Evolutionary conservation across 108 stramenopile species (phyloP).

Genomic region (Pseudonitzschia multiseries): DNA sequence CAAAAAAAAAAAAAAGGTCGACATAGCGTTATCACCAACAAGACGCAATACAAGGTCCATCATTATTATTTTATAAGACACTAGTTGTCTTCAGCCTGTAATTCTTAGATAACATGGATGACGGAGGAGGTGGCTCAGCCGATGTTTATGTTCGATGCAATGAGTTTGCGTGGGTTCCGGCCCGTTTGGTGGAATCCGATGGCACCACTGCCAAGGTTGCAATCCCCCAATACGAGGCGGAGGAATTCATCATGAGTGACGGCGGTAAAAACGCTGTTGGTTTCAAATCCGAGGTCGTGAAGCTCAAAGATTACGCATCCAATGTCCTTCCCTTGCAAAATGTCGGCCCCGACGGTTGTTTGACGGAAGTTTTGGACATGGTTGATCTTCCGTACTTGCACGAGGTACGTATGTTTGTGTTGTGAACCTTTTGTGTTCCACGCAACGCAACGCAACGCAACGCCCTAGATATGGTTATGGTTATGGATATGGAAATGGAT

Average conservation of each 20-base stretch:
- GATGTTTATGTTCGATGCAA: conserved; percentile 44
- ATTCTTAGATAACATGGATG: neutral
- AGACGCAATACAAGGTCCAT: neutral
- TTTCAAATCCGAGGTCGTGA: conserved; percentile 47
- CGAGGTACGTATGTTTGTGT: conserved; percentile 50
- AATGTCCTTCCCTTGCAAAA: conserved; percentile 66
- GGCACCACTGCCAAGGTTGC: conserved; percentile 39
- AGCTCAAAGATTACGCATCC: conserved; percentile 71
- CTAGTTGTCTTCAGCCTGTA: neutral
- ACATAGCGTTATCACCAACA: no score
- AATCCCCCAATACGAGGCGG: conserved; percentile 38
- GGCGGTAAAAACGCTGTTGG: conserved; percentile 41
- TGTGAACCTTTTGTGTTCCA: no score
- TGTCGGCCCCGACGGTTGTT: conserved; percentile 30
- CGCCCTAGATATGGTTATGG: no score
- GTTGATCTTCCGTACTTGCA: conserved; percentile 83
- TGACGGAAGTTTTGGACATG: conserved; percentile 65
- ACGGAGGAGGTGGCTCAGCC: neutral
- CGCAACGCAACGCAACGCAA: no score
- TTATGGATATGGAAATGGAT: no score
- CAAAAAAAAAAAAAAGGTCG: no score
- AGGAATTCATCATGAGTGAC: conserved; percentile 44
- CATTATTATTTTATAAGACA: neutral
- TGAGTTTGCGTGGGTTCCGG: conserved; percentile 54
- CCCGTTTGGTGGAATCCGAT: conserved; percentile 42